Evolutionary conservation across 306 rosid species (phyloP).

Genomic region (Quercus engelmannii): DNA sequence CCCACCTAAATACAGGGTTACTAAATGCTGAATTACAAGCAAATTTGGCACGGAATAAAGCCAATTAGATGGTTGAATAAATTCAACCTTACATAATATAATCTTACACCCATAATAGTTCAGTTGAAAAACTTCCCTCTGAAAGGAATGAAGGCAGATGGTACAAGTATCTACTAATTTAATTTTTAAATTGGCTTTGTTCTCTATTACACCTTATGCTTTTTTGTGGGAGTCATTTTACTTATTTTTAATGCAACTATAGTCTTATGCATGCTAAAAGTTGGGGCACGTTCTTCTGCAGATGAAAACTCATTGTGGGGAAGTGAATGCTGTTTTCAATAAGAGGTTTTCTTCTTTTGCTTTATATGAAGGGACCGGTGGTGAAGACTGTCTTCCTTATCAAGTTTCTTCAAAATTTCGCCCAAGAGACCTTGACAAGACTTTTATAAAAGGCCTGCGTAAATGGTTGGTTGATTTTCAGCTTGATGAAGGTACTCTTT

Average conservation of each 20-base stretch:
- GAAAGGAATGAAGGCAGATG: neutral
- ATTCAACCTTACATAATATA: too few species aligned
- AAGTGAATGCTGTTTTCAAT: slow-evolving; percentile 44
- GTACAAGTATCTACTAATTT: neutral
- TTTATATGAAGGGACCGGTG: slow-evolving; percentile 47
- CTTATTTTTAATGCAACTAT: slow-evolving; percentile 1
- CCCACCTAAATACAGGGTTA: too few species aligned
- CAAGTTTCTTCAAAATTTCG: slow-evolving; percentile 38
- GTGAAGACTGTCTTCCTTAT: slow-evolving; percentile 40
- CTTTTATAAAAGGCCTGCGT: slow-evolving; percentile 6
- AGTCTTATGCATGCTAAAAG: neutral
- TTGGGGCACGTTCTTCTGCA: slow-evolving; percentile 20
- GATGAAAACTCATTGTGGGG: slow-evolving; percentile 33
- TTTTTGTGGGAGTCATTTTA: neutral
- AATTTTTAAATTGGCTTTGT: neutral
- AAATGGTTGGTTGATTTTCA: slow-evolving; percentile 49
- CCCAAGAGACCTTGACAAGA: slow-evolving; percentile 31
- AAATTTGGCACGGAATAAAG: too few species aligned
- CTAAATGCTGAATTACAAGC: too few species aligned
- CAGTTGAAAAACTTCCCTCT: neutral
- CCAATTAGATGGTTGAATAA: too few species aligned
- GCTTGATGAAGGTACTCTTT: slow-evolving; percentile 43
- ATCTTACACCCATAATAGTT: neutral
- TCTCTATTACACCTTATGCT: neutral
- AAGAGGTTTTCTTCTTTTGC: slow-evolving; percentile 59